phyloP scores from a whole-genome alignment of 108 stramenopile species.

The Discostella stelligeroides region DNA sequence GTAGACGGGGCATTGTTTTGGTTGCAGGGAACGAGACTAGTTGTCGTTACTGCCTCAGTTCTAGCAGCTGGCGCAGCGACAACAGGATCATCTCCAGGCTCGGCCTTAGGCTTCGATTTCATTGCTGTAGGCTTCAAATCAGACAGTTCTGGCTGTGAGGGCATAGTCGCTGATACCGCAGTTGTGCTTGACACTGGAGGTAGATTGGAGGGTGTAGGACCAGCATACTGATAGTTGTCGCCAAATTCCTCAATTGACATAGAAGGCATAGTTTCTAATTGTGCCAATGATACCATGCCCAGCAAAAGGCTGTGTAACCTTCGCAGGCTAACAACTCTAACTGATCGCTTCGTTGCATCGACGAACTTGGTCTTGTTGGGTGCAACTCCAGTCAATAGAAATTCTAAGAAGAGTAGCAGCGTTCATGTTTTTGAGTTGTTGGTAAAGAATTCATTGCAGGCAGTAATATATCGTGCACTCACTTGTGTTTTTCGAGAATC shows the following conservation, averaged over 20 bases:
- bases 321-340: constrained; percentile 27
- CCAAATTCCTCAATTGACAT: constrained; percentile 26
- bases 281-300: constrained; percentile 22
- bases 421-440: neutral
- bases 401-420: constrained; percentile 9
- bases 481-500: constrained; percentile 43
- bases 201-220: neutral
- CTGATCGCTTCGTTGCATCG: constrained; percentile 29
- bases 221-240: constrained; percentile 23
- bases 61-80: constrained; percentile 15
- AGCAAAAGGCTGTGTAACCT: constrained; percentile 36
- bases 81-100: neutral
- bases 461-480: constrained; percentile 11
- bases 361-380: constrained; percentile 17
- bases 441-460: too few relatives aligned
- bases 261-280: constrained; percentile 12
- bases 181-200: neutral
- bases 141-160: neutral
- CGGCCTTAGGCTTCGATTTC: too few relatives aligned
- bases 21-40: constrained; percentile 2
- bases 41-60: constrained; percentile 2
- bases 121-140: too few relatives aligned
- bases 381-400: constrained; percentile 28
- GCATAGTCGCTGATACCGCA: neutral
- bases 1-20: constrained; percentile 9